phyloP scores from a whole-genome alignment of 2,329 filamentous ascomycete genomes.

The Helotiales sp. region DNA sequence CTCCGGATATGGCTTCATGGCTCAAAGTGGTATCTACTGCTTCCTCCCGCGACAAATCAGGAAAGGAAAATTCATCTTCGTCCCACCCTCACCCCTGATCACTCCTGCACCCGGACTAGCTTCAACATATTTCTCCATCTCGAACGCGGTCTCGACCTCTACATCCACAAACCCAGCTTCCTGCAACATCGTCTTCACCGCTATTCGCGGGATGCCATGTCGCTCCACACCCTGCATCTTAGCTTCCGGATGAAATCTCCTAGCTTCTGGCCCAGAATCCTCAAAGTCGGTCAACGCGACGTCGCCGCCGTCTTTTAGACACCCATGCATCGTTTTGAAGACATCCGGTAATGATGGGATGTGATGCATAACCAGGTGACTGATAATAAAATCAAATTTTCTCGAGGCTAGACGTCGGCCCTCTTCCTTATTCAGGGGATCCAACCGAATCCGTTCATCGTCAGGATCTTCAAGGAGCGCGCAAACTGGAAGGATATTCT shows the following conservation, averaged over 20 bases:
- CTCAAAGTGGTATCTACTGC: no score
- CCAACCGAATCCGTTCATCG: conserved; percentile 42
- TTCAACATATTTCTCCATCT: conserved; percentile 51
- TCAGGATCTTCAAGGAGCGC: conserved; percentile 50
- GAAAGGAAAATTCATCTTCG: conserved; percentile 41
- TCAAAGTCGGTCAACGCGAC: conserved; percentile 59
- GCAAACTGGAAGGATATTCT: conserved; percentile 48
- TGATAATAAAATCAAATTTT: conserved; percentile 52
- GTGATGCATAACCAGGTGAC: conserved; percentile 57
- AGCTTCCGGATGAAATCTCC: conserved; percentile 50
- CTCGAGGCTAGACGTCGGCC: conserved; percentile 4
- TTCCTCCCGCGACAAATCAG: conserved; percentile 40
- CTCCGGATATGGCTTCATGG: no score
- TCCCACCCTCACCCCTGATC: conserved; percentile 30
- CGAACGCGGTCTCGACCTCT: conserved; percentile 47
- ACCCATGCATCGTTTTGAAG: conserved; percentile 46
- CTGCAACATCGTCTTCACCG: conserved; percentile 44
- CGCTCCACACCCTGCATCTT: conserved; percentile 55
- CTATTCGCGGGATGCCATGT: conserved; percentile 48
- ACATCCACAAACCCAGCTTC: conserved; percentile 51
- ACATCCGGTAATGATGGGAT: conserved; percentile 46
- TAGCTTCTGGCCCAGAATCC: conserved; percentile 52
- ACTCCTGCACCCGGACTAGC: conserved; percentile 39
- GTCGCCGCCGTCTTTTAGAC: conserved; percentile 47
- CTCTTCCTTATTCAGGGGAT: conserved; percentile 15